A percentile compares a stretch with the other conserved stretches of the same genome.
phyloP scores from a whole-genome alignment of 352 stramenopile species.

The Globisporangium okanoganense region DNA sequence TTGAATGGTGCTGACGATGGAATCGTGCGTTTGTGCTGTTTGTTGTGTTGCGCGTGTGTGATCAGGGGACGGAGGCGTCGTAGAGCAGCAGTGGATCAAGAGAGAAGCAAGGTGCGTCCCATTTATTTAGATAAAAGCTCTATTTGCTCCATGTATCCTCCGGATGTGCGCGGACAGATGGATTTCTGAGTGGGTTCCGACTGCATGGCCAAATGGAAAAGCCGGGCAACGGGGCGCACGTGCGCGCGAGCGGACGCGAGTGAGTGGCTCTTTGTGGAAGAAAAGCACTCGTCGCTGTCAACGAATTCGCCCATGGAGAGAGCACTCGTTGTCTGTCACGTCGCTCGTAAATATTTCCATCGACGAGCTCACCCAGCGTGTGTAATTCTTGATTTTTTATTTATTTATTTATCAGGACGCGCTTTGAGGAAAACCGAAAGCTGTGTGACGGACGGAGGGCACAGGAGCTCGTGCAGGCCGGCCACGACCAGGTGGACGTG shows the following conservation, averaged over 20 bases:
- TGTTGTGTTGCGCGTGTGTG: constrained; percentile 9
- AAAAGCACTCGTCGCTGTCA: constrained; percentile 2
- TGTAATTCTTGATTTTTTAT: background rate
- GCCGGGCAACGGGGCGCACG: constrained; percentile 1
- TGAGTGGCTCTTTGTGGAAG: background rate
- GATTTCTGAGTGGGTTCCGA: background rate
- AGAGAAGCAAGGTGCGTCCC: constrained; percentile 44
- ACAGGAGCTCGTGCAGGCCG: constrained; percentile 48
- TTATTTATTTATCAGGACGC: constrained; percentile 22
- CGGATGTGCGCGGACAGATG: background rate
- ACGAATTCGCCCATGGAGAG: constrained; percentile 9
- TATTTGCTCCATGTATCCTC: background rate
- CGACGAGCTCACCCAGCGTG: background rate
- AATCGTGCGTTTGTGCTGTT: background rate
- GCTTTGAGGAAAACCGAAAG: constrained; percentile 63
- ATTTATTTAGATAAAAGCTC: background rate
- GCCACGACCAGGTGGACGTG: constrained; percentile 71
- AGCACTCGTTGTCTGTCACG: background rate
- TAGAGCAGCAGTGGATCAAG: constrained; percentile 68
- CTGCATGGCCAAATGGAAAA: background rate
- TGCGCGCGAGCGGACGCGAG: background rate
- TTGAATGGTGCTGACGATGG: background rate
- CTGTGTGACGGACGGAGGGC: constrained; percentile 29
- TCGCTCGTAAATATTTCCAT: background rate
- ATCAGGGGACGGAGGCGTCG: constrained; percentile 56